phyloP scores from a whole-genome alignment of 768 basidiomycete genomes.

The Lactarius quietus region DNA sequence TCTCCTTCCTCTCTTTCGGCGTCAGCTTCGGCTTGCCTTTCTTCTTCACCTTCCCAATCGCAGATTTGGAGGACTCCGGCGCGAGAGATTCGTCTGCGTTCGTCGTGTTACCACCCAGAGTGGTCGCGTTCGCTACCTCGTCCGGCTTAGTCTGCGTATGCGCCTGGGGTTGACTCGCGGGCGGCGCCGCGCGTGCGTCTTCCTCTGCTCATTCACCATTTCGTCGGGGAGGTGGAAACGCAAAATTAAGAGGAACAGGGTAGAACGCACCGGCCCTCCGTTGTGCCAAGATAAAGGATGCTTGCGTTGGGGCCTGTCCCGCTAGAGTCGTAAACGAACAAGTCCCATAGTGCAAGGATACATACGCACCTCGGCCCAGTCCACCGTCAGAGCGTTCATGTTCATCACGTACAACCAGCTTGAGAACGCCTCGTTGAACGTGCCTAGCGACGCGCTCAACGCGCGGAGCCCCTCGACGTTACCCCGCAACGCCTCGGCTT shows the following conservation, averaged over 20 bases:
- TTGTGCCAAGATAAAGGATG: slow-evolving; percentile 49
- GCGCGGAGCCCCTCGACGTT: slow-evolving; percentile 70
- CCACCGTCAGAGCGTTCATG: slow-evolving; percentile 92
- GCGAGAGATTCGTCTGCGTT: slow-evolving; percentile 39
- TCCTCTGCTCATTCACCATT: slow-evolving; percentile 42
- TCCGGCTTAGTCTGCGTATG: slow-evolving; percentile 36
- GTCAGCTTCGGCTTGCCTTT: slow-evolving; percentile 65
- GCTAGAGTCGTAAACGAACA: background rate
- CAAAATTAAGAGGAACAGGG: background rate
- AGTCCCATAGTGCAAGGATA: no score
- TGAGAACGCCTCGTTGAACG: slow-evolving; percentile 92
- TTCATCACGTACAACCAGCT: slow-evolving; percentile 89
- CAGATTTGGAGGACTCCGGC: slow-evolving; percentile 32
- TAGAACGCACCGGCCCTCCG: slow-evolving; percentile 52
- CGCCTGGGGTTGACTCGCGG: slow-evolving; percentile 35
- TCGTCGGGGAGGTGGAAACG: background rate
- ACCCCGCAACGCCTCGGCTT: slow-evolving; percentile 72
- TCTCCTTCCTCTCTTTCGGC: slow-evolving; percentile 81
- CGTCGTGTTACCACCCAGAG: slow-evolving; percentile 35
- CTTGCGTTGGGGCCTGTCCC: slow-evolving; percentile 28
- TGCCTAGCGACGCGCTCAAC: slow-evolving; percentile 70
- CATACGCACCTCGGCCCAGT: slow-evolving; percentile 76
- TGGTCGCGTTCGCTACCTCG: slow-evolving; percentile 33
- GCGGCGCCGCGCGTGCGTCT: slow-evolving; percentile 50
- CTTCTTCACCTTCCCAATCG: slow-evolving; percentile 40